Evolutionary conservation across 1,284 basidiomycete genomes (phyloP).

Genomic region (Sporisorium scitamineum): DNA sequence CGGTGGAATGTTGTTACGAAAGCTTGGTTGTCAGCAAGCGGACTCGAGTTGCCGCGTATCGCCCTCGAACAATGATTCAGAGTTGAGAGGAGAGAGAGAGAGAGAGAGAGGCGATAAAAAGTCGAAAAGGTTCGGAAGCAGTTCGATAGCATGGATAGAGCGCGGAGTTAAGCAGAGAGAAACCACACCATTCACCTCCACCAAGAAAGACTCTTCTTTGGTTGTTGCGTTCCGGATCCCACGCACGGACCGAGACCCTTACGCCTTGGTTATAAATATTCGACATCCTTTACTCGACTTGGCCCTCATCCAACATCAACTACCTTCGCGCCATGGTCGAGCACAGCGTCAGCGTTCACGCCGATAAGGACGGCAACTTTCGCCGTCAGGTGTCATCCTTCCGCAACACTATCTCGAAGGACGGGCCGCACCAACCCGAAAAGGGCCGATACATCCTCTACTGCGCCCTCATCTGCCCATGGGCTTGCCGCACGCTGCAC

Average conservation of each 20-base stretch:
- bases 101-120: not conserved
- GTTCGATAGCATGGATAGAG: not conserved
- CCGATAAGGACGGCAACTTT: constrained; percentile 79
- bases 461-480: constrained; percentile 72
- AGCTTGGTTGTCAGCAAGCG: not conserved
- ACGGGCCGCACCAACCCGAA: constrained; percentile 83
- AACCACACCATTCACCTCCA: constrained; percentile 4
- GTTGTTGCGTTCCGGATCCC: not conserved
- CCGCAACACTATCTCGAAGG: constrained; percentile 75
- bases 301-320: not conserved
- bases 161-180: constrained; percentile 1
- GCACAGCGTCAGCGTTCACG: constrained; percentile 40
- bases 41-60: too few species aligned
- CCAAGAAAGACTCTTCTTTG: not conserved
- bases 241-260: not conserved
- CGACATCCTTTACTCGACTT: not conserved
- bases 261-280: not conserved
- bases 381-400: constrained; percentile 80
- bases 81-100: not conserved
- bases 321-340: constrained; percentile 20
- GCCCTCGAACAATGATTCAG: too few species aligned
- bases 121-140: not conserved
- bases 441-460: constrained; percentile 74
- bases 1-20: too few species aligned
- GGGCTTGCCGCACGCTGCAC: constrained; percentile 91